These are phyloP conservation scores for Fusarium cicatricum DNA, from an alignment of 2,329 filamentous ascomycete species.

Conservation along the genomic window DNA sequence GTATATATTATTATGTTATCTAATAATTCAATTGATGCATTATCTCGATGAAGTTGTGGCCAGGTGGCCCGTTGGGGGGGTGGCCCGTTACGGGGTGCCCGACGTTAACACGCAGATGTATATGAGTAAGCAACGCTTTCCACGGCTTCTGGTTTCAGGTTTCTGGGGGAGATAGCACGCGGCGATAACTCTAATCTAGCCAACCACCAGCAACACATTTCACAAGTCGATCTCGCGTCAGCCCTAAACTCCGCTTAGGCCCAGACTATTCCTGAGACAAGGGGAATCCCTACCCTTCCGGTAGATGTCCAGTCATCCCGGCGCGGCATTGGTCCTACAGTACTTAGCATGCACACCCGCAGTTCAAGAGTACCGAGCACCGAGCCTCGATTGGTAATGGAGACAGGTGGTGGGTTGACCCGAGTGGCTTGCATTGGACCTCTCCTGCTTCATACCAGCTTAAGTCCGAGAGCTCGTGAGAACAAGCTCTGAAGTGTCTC, in stretches of 20 bases:
- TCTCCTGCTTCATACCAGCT: not conserved
- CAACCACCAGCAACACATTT: constrained; percentile 9
- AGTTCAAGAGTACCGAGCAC: constrained; percentile 10
- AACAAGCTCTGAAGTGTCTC: not conserved
- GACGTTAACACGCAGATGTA: not conserved
- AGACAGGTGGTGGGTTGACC: constrained; percentile 21
- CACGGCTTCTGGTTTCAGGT: no score
- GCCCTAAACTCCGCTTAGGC: constrained; percentile 37
- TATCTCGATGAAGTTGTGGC: no score
- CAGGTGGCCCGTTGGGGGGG: no score
- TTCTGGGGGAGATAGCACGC: constrained; percentile 18
- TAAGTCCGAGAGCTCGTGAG: not conserved
- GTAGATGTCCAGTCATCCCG: no score
- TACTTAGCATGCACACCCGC: no score
- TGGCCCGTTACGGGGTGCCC: no score
- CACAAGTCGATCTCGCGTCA: constrained; percentile 15
- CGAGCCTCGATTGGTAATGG: constrained; percentile 40
- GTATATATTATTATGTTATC: no score
- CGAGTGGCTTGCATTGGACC: constrained; percentile 17
- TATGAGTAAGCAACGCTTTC: not conserved
- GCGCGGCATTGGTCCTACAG: not conserved
- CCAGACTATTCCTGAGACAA: constrained; percentile 15
- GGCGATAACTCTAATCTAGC: constrained; percentile 38
- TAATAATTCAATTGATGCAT: no score
- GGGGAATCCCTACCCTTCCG: no score